These are phyloP conservation scores for Coemansia sp. DNA, from an alignment of 192 early-diverging fungal genomes.

Conservation along the genomic window DNA sequence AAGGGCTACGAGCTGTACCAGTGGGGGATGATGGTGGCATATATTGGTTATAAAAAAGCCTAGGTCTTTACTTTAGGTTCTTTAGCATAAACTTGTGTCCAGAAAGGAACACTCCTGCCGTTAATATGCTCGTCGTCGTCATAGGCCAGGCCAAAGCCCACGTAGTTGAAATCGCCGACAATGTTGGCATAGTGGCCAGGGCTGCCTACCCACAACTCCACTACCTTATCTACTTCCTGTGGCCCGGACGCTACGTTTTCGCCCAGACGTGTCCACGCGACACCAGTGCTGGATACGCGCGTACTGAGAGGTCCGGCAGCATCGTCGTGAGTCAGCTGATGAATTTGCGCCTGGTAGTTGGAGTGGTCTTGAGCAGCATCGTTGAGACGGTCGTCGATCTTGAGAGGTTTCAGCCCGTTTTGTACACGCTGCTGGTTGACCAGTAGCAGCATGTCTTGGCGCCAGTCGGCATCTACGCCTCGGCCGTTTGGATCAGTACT, in stretches of 20 bases:
- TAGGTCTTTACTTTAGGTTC: not conserved
- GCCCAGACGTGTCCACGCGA: conserved; percentile 20
- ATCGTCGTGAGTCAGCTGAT: conserved; percentile 31
- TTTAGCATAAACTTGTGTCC: conserved; percentile 40
- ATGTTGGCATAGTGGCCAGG: conserved; percentile 37
- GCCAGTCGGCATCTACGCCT: not conserved
- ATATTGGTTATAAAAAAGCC: conserved; percentile 15
- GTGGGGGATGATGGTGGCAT: conserved; percentile 32
- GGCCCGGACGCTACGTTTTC: conserved; percentile 36
- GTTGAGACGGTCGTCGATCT: conserved; percentile 20
- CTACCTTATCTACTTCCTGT: conserved; percentile 8
- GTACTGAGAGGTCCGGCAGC: conserved; percentile 15
- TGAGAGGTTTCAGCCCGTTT: conserved; percentile 15
- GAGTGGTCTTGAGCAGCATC: conserved; percentile 34
- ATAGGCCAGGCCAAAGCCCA: conserved; percentile 34
- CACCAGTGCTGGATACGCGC: conserved; percentile 19
- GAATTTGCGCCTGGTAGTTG: conserved; percentile 19
- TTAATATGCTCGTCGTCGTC: not conserved
- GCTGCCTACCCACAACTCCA: conserved; percentile 16
- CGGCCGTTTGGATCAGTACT: no score
- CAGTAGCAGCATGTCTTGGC: conserved; percentile 26
- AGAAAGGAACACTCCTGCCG: conserved; percentile 10
- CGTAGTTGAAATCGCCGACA: conserved; percentile 32
- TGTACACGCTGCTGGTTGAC: conserved; percentile 29
- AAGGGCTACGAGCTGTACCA: conserved; percentile 67